Percentiles rank a stretch among this genome's conserved stretches.
Evolutionary conservation across 345 rosid species (phyloP).

Genomic region (Gynandropsis gynandra): DNA sequence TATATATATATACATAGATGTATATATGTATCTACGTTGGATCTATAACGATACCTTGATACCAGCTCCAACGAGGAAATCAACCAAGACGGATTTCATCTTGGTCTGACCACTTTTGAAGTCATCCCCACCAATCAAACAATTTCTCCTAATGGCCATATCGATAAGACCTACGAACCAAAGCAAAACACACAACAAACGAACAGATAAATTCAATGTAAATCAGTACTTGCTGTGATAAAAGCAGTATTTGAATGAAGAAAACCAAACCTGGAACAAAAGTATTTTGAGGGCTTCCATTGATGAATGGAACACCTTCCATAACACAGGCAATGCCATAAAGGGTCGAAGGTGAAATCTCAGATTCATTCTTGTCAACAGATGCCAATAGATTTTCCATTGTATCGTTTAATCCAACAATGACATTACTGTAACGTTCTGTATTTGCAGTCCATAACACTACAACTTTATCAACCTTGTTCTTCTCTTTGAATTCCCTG

Average conservation of each 20-base stretch:
- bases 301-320: conserved; percentile 87
- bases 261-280: conserved; percentile 90
- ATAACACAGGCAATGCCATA: conserved; percentile 79
- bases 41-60: no score
- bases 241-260: no score
- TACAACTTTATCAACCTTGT: conserved; percentile 79
- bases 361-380: conserved; percentile 72
- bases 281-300: conserved; percentile 97
- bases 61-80: conserved; percentile 98
- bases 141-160: conserved; percentile 69
- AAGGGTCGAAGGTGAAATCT: conserved; percentile 93
- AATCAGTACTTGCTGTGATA: no score
- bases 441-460: conserved; percentile 99
- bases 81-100: conserved; percentile 95
- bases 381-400: conserved; percentile 72
- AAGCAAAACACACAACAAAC: no score
- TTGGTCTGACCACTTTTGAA: conserved; percentile 99
- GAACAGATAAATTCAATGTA: no score
- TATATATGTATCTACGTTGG: no score
- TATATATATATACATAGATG: no score
- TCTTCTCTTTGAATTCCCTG: conserved; percentile 90
- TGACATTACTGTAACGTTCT: conserved; percentile 87
- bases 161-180: conserved; percentile 46
- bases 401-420: conserved; percentile 82
- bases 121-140: conserved; percentile 96